Conservation (phyloP, 805 yeast species). For the Sugiyamaella mastotermitis region DNA sequence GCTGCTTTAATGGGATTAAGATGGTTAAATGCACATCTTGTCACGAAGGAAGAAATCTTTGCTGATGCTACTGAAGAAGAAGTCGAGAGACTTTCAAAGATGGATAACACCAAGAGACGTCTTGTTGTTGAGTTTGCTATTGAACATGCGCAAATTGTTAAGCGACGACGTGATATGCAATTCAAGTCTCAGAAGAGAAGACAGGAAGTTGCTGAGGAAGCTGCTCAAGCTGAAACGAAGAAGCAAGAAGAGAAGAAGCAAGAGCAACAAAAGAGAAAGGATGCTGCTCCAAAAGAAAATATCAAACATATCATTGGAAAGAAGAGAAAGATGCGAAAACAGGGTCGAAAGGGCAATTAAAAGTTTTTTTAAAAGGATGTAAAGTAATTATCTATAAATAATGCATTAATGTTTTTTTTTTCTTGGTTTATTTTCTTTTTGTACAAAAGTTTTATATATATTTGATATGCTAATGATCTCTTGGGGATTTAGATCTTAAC, state of each 20-base stretch:
- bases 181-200: conserved; percentile 22
- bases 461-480: conserved; percentile 51
- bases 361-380: background rate
- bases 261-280: conserved; percentile 2
- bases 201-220: conserved; percentile 8
- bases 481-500: conserved; percentile 61
- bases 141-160: conserved; percentile 90
- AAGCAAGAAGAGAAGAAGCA: conserved; percentile 7
- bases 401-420: no score
- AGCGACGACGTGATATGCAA: conserved; percentile 67
- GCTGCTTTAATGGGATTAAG: conserved; percentile 92
- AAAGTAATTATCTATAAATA: background rate
- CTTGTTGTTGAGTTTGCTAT: conserved; percentile 92
- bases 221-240: conserved; percentile 12
- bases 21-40: conserved; percentile 94
- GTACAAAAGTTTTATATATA: background rate
- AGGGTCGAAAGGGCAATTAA: conserved; percentile 4
- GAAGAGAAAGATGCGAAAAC: conserved; percentile 29
- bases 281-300: conserved; percentile 10
- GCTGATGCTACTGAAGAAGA: conserved; percentile 19
- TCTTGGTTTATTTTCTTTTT: background rate
- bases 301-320: conserved; percentile 28
- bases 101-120: conserved; percentile 55
- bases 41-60: conserved; percentile 57
- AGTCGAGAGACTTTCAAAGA: conserved; percentile 14